A percentile compares a stretch with the other conserved stretches of the same genome.
Conservation (phyloP, 192 early-diverging fungal genomes). For the Phycomyces blakesleeanus region DNA sequence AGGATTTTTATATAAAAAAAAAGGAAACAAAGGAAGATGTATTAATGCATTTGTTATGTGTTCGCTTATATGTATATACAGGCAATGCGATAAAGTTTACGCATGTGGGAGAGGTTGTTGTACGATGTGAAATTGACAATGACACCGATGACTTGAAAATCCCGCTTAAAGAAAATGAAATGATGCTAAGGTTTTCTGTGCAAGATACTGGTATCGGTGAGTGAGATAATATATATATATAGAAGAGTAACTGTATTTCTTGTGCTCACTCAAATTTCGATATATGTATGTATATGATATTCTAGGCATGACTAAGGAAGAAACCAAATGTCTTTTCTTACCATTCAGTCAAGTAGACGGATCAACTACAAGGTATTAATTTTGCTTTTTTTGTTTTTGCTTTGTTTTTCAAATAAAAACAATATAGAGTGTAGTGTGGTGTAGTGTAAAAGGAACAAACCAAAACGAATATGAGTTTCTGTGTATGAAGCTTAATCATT, state of each 20-base stretch:
- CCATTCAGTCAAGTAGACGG: constrained; percentile 64
- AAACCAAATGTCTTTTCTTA: constrained; percentile 47
- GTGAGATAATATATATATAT: no score
- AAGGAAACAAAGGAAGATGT: no score
- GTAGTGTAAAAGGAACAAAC: no score
- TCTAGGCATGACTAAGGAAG: constrained; percentile 23
- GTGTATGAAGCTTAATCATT: no score
- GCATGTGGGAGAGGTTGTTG: constrained; percentile 45
- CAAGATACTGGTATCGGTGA: constrained; percentile 52
- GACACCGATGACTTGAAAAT: constrained; percentile 7
- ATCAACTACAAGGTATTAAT: constrained; percentile 49
- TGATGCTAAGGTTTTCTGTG: constrained; percentile 39
- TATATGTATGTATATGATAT: no score
- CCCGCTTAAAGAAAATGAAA: constrained; percentile 16
- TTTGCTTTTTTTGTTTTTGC: background rate
- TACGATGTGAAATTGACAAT: constrained; percentile 34
- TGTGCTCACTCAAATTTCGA: no score
- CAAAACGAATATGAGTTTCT: no score
- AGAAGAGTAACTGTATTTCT: no score
- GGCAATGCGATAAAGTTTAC: constrained; percentile 74
- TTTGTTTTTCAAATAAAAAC: no score
- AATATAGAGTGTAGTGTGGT: no score
- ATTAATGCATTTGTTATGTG: background rate
- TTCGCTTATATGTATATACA: no score
- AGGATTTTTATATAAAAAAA: background rate